phyloP scores from a whole-genome alignment of 352 stramenopile species.

The Phytophthora agathidicida region DNA sequence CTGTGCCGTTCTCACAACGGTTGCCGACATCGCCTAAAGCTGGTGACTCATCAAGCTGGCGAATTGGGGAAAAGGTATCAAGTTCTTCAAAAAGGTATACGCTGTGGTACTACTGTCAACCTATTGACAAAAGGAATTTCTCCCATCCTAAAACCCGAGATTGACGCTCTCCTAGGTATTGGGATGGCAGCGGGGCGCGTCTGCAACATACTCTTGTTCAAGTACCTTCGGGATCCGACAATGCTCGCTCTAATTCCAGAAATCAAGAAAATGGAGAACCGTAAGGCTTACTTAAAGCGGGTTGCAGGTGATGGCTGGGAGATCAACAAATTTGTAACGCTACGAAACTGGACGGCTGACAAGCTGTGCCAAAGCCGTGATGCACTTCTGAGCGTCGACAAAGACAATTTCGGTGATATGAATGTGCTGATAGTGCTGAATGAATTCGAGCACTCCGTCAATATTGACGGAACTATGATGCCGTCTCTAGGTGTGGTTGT shows the following conservation, averaged over 20 bases:
- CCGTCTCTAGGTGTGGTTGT: neutral
- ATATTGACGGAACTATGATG: neutral
- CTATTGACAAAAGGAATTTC: neutral
- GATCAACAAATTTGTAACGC: conserved; percentile 2
- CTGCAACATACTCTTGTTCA: conserved; percentile 5
- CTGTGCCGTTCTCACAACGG: conserved; percentile 1
- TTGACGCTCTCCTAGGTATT: conserved; percentile 11
- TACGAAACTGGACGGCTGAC: neutral
- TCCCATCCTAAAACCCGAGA: conserved; percentile 1
- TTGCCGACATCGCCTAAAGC: neutral
- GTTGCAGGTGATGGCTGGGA: neutral
- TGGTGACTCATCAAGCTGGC: neutral
- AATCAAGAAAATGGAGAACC: conserved; percentile 7
- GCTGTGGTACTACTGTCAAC: neutral
- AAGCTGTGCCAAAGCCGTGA: conserved; percentile 9
- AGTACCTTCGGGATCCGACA: neutral
- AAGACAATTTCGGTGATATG: neutral
- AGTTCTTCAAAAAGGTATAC: conserved; percentile 3
- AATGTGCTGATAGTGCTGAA: conserved; percentile 5
- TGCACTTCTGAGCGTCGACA: neutral
- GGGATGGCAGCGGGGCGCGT: conserved; percentile 3
- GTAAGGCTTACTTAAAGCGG: neutral
- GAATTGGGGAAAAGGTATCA: neutral
- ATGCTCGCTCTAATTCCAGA: neutral
- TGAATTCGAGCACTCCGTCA: conserved; percentile 9